Base-by-base conservation (phyloP, 1,139 yeast species). In the Zygoascus hellenicus region DNA sequence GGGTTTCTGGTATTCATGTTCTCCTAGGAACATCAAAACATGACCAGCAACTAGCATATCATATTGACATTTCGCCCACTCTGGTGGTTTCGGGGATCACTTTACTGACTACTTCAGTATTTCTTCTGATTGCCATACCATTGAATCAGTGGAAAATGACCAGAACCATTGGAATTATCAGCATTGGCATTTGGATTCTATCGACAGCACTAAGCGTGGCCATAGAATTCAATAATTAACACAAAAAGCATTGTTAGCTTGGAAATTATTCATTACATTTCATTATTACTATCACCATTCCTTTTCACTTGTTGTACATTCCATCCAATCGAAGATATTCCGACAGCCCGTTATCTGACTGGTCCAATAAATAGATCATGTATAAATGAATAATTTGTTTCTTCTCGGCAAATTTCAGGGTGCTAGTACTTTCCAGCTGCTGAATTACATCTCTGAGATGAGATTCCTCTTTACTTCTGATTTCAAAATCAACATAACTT, bases 131-230 rank as follows among this genome's bases (percentile, higher is more conserved):
- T 2, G 63, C 73, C 10, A 78, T 87, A 5, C 89, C 92, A 0
- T 53, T 71, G 30, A 82, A 83, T 57, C 65, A 70, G 9, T 88
- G 95, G 95, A 66, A 66, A 51, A 71, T 88, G 64, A 80, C 83
- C 49, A 67, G 74, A 48, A 64, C 64, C 40, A 74, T 83, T 19
- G 95, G 95, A 0, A 43, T 60, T 7, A 58, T 69, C 1, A 72
- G 81, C 56, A 71, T 86, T 19, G 54, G 66, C 1, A 67, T 80
- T 34, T 85, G 92, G 92, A 49, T 69, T 2, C 31, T 72, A 3
- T 76, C 67, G 16, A 65, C 69, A 2, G 32, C 51, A 9, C 41
- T 62, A 32, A 67, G 61, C 48, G 56, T 66, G 7, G 42, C 51
- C 15, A 42, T 61, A 10, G 66, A 63, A 43, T 40, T 64, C n/a